Evolutionary conservation across 2,329 filamentous ascomycete species (phyloP), one percentile per base, ranked within the genome.

Genomic region (Cadophora sp.): DNA sequence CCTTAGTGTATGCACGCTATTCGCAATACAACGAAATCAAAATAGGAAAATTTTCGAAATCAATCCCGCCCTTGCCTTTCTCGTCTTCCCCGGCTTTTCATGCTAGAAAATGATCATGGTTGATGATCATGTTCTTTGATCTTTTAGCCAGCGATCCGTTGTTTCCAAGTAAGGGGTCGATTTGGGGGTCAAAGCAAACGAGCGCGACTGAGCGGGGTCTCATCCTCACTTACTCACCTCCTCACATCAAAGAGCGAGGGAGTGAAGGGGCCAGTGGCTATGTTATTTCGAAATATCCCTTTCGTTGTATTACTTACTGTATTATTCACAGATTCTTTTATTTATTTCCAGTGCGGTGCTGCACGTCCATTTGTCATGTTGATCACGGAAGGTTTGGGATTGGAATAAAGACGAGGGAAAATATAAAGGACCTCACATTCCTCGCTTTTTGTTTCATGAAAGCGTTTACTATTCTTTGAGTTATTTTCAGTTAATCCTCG

Each of bases 1-100:
- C 62, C 66, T 71, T 72, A 67, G 59, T 71, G 71, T 69, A 68
- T 73, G 68, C 16, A 31, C 24, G 50, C 50, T 53, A 27, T 27
- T 27, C 50, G 51, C 51, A 55, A 31, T 55, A 31, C 26, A 55
- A 43, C 3, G 26, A 31, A 55, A 48, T 8, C 4, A 1, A n/a
- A 43, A 43, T 16, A 43, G 5, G 31, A 43, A 43, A 43, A 43
- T 2, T 3, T 16, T 43, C 6, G 12, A 43, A 43, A 19, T 1
- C 40, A 43, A 16, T 14, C 6, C 40, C 19, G 9, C 3, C 34
- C 34, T 37, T 37, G 3, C 34, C 3, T 19, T 43, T 43, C 40
- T 3, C 12, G 16, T 19, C 19, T 19, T 43, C 40, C 40, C 19
- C 40, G 6, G 40, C 40, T 16, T 43, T 6, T 37, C 12, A 19